Evolutionary conservation across 2,329 filamentous ascomycete species (phyloP).

Genomic region (Pseudogymnoascus sp.): DNA sequence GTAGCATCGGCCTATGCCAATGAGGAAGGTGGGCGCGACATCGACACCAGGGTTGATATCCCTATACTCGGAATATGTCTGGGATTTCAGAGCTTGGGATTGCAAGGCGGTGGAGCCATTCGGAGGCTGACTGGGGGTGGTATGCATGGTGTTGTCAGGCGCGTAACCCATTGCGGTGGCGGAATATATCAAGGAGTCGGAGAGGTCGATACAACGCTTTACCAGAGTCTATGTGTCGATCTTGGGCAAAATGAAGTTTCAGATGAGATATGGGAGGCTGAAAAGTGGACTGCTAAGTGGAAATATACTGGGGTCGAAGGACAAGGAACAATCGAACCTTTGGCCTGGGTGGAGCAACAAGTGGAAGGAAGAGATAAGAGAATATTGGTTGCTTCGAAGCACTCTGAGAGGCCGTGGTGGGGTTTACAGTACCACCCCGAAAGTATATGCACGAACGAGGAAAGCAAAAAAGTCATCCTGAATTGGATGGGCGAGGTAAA

Average conservation of each 20-base stretch:
- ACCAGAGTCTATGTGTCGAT: slow-evolving; percentile 35
- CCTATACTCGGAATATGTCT: slow-evolving; percentile 76
- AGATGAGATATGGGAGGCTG: slow-evolving; percentile 19
- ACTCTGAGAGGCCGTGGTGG: slow-evolving; percentile 55
- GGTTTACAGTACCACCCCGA: slow-evolving; percentile 68
- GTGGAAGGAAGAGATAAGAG: slow-evolving; percentile 24
- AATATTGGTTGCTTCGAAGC: slow-evolving; percentile 57
- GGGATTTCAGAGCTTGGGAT: slow-evolving; percentile 61
- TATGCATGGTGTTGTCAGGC: slow-evolving; percentile 58
- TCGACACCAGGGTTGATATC: slow-evolving; percentile 42
- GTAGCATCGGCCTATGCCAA: slow-evolving; percentile 19
- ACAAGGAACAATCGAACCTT: slow-evolving; percentile 19
- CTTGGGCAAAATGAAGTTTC: slow-evolving; percentile 24
- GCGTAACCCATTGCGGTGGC: slow-evolving; percentile 41
- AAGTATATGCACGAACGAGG: slow-evolving; percentile 57
- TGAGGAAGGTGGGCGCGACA: slow-evolving; percentile 39
- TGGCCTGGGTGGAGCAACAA: slow-evolving; percentile 30
- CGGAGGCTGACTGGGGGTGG: slow-evolving; percentile 46
- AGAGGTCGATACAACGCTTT: slow-evolving; percentile 31
- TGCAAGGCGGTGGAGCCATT: slow-evolving; percentile 51
- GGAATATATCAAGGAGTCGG: slow-evolving; percentile 25
- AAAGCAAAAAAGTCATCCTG: slow-evolving; percentile 45
- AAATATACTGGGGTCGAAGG: slow-evolving; percentile 21
- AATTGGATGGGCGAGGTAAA: slow-evolving; percentile 56
- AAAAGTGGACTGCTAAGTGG: slow-evolving; percentile 21